Base-by-base conservation (phyloP, 2,329 filamentous ascomycete species). In the Hymenoscyphus fructigenus region DNA sequence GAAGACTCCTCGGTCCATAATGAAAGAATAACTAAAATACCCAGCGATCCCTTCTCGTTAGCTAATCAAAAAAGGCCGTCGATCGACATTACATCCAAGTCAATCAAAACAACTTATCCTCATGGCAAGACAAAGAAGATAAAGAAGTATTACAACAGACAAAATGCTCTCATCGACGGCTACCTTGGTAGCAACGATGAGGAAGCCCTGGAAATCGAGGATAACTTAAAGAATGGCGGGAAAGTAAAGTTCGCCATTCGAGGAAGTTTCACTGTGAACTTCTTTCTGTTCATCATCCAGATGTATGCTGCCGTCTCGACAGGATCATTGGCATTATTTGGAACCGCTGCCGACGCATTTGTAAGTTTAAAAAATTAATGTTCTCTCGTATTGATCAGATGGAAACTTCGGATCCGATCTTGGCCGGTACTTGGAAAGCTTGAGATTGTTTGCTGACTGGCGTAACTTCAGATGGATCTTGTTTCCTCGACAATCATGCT, bases 401-500 rank as follows among this genome's bases (percentile, higher is more conserved):
- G n/a, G 6, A 23, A 47, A 20, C n/a, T n/a, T 23, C 44, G n/a
- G 36, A 23, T 23, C n/a, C n/a, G 17, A 20, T 47, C 20, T 7
- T 20, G n/a, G 44, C 44, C n/a, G 17, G 20, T 17, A 44, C 23
- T 59, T 55, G 23, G 68, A 60, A 59, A 47, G 20, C 15, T 57
- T 29, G 55, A 50, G 41, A 53, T 38, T 62, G 44, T 23, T 47
- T 64, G 64, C 59, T 66, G 60, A 47, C 66, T 72, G 60, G 70
- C 53, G 26, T 50, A 68, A 74, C 50, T 28, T 75, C 70, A 81
- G 75, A 85, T 89, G 82, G 86, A 89, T 71, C 81, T 88, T 44
- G 83, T 88, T 10, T 88, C 85, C 36, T 88, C 86, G 1, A 80
- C 83, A 55, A 85, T 88, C 60, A 87, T 88, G 81, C 81, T 87